A percentile compares a stretch with the other conserved stretches of the same genome.
These are phyloP conservation scores for Sinapis alba DNA, from an alignment of 441 rosid genomes.

Conservation along the genomic window DNA sequence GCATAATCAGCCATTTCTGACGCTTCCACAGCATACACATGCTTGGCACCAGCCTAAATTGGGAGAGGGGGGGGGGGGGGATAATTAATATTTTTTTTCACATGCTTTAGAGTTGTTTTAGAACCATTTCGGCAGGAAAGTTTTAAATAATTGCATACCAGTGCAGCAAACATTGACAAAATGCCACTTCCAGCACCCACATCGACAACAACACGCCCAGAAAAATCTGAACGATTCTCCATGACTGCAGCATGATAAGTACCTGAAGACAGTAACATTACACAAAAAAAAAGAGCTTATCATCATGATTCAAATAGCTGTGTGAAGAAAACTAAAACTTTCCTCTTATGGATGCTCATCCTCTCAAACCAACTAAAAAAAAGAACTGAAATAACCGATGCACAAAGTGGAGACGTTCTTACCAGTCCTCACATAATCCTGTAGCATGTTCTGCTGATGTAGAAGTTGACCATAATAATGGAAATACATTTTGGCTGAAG, in stretches of 20 bases:
- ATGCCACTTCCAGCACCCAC: conserved; percentile 99
- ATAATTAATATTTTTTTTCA: neutral
- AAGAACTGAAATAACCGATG: conserved; percentile 19
- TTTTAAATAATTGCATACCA: conserved; percentile 47
- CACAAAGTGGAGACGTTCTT: conserved; percentile 31
- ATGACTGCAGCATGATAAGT: conserved; percentile 95
- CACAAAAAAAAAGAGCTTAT: neutral
- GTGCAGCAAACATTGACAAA: conserved; percentile 94
- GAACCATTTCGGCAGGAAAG: neutral
- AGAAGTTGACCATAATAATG: conserved; percentile 93
- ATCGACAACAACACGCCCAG: conserved; percentile 87
- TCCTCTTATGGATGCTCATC: neutral
- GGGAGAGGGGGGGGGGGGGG: too few species aligned
- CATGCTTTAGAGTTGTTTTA: neutral
- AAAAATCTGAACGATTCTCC: conserved; percentile 87
- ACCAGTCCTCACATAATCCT: conserved; percentile 99
- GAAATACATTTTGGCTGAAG: conserved; percentile 97
- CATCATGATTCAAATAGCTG: neutral
- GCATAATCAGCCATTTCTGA: conserved; percentile 99
- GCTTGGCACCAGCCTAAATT: conserved; percentile 92
- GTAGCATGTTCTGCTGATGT: conserved; percentile 97
- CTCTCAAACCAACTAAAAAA: neutral
- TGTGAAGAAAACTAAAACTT: neutral
- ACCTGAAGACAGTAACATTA: conserved; percentile 52
- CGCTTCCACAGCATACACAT: conserved; percentile 97